These are phyloP conservation scores for Wickerhamiella parazyma DNA, from an alignment of 805 yeast species.

Conservation along the genomic window DNA sequence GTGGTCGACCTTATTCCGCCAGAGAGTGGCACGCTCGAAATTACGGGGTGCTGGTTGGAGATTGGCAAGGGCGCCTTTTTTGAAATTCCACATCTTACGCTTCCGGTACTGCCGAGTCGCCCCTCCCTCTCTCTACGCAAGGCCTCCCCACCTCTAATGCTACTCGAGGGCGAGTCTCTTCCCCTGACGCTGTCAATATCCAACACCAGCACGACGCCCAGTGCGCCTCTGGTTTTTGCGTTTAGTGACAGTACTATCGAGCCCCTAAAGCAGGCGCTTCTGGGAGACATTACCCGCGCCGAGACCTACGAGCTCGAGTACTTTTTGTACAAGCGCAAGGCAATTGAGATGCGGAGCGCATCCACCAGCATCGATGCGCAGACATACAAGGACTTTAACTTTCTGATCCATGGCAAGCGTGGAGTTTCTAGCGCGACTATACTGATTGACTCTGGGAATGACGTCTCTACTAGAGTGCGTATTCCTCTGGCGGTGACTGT, in stretches of 20 bases:
- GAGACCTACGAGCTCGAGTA: constrained; percentile 70
- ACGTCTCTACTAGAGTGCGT: constrained; percentile 36
- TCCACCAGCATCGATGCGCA: constrained; percentile 23
- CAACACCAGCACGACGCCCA: constrained; percentile 44
- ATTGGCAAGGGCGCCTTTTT: constrained; percentile 35
- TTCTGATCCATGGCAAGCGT: constrained; percentile 56
- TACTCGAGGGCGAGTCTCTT: constrained; percentile 62
- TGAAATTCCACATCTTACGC: constrained; percentile 12
- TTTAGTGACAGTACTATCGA: constrained; percentile 64
- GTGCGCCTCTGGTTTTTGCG: constrained; percentile 45
- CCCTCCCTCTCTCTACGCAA: constrained; percentile 46
- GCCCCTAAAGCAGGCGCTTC: constrained; percentile 41
- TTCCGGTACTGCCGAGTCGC: constrained; percentile 33
- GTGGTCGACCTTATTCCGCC: constrained; percentile 23
- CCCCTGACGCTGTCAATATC: constrained; percentile 37
- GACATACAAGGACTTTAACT: constrained; percentile 34
- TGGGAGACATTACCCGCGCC: constrained; percentile 35
- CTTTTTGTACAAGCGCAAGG: constrained; percentile 42
- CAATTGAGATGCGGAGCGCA: constrained; percentile 34
- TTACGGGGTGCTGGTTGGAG: constrained; percentile 39
- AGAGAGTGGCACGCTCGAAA: constrained; percentile 35
- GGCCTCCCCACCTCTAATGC: constrained; percentile 32
- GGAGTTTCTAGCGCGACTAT: constrained; percentile 56
- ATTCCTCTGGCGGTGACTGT: constrained; percentile 62
- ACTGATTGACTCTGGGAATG: constrained; percentile 34